phyloP scores from a whole-genome alignment of 208 protist genomes.

The Wallacemonas sp. region DNA sequence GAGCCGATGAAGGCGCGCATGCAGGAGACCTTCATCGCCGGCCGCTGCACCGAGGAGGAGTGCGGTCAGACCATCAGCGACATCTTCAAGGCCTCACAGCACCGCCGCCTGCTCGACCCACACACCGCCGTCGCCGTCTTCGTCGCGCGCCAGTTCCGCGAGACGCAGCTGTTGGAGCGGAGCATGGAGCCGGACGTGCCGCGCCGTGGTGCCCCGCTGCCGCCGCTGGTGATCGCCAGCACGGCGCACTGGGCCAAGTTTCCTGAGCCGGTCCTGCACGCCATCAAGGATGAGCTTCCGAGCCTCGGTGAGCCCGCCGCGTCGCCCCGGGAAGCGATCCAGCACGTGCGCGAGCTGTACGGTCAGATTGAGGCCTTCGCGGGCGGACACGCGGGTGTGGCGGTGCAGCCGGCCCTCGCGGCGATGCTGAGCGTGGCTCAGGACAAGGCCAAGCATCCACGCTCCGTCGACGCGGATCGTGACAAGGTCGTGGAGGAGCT shows the following conservation, averaged over 20 bases:
- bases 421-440: slow-evolving; percentile 37
- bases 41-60: slow-evolving; percentile 73
- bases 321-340: slow-evolving; percentile 2
- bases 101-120: slow-evolving; percentile 72
- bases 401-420: slow-evolving; percentile 47
- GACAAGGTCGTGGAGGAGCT: slow-evolving; percentile 42
- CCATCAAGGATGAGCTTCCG: slow-evolving; percentile 54
- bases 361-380: slow-evolving; percentile 21
- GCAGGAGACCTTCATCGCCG: slow-evolving; percentile 61
- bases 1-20: slow-evolving; percentile 47
- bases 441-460: slow-evolving; percentile 16
- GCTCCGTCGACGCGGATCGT: slow-evolving; percentile 30
- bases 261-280: slow-evolving; percentile 70
- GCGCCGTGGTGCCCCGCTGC: slow-evolving; percentile 20
- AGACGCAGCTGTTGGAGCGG: slow-evolving; percentile 28
- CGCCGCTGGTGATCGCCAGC: slow-evolving; percentile 68
- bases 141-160: slow-evolving; percentile 62
- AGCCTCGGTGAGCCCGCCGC: slow-evolving; percentile 7
- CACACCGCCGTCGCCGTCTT: slow-evolving; percentile 86
- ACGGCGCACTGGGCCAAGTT: slow-evolving; percentile 91
- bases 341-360: slow-evolving; percentile 31
- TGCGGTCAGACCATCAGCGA: slow-evolving; percentile 77
- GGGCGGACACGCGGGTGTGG: slow-evolving; percentile 16
- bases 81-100: slow-evolving; percentile 48
- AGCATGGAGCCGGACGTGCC: slow-evolving; percentile 27